A percentile compares a stretch with the other conserved stretches of the same genome.
phyloP scores from a whole-genome alignment of 768 basidiomycete genomes.

The Phlebiopsis flavidoalba region DNA sequence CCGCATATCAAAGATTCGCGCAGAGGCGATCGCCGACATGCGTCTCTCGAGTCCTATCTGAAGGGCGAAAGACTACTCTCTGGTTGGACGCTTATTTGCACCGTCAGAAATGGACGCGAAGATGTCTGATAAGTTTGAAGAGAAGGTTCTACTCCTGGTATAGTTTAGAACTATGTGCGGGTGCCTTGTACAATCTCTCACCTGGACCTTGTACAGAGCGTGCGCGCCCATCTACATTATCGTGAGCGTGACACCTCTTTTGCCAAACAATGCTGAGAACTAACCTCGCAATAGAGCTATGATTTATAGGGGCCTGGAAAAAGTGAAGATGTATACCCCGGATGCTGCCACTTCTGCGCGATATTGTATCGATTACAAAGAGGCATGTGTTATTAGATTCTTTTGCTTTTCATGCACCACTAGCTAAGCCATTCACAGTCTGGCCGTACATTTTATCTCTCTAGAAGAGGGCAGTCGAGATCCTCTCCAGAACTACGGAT shows the following conservation, averaged over 20 bases:
- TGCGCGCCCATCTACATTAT: constrained; percentile 68
- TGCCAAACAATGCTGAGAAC: neutral
- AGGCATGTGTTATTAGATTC: constrained; percentile 37
- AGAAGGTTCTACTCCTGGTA: constrained; percentile 88
- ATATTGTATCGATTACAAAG: constrained; percentile 72
- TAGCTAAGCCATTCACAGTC: constrained; percentile 39
- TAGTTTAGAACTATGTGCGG: constrained; percentile 23
- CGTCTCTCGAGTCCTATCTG: constrained; percentile 45
- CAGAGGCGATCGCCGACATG: constrained; percentile 92
- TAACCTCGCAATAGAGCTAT: constrained; percentile 58
- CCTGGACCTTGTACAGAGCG: constrained; percentile 22
- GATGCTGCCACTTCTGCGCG: constrained; percentile 83
- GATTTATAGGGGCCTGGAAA: constrained; percentile 91
- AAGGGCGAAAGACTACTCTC: constrained; percentile 57
- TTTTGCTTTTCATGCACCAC: constrained; percentile 17
- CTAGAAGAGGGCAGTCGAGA: constrained; percentile 91
- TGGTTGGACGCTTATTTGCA: constrained; percentile 91
- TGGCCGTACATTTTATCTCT: constrained; percentile 94
- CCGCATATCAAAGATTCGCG: constrained; percentile 81
- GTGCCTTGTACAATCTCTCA: neutral
- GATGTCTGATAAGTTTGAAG: constrained; percentile 80
- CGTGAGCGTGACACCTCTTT: constrained; percentile 38
- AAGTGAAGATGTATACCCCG: constrained; percentile 86
- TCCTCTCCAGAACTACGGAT: constrained; percentile 83
- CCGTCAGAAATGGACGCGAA: constrained; percentile 73